Base-by-base conservation (phyloP, 345 rosid genomes). In the Citrus unshiu region DNA sequence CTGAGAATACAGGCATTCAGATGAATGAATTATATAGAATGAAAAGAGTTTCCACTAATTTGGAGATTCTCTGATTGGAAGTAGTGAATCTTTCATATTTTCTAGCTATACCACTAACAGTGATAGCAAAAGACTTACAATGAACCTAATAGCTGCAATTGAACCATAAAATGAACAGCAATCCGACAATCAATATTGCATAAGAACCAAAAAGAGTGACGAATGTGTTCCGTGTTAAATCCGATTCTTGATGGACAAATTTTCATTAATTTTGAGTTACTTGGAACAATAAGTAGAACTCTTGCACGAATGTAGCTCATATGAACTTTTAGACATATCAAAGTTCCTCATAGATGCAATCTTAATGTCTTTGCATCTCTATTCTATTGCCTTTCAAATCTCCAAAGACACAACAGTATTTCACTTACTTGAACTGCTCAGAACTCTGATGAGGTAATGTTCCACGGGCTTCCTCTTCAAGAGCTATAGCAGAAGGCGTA, bases 381-480 rank as follows among this genome's bases (percentile, higher is more conserved):
- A 29, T 51, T 27, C 25, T n/a, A 13, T 70, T 70, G 25, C 46
- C 58, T 18, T 54, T 54, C 7, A 32, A n/a, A 32, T 22, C 9
- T 32, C 32, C 6, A 74, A 40, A 25, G 18, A 39, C 16, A 43
- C 8, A 21, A 62, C 14, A 62, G 49, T 30, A 70, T 4, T 24
- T 71, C 5, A 35, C 83, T 79, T 81, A 79, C 87, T 68, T 79
- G 73, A 66, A 84, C 59, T 79, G 87, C 59, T 79, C 61, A 67
- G 63, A 68, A 72, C 64, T 34, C 71, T 22, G 56, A 39, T 77
- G 64, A 37, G 49, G 79, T 37, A 77, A 58, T 46, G 68, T 39
- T 63, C 74, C 78, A 21, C 1, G 43, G 34, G 70, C 71, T 76
- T 81, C 82, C 70, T 71, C 80, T 71, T 74, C 84, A 64, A n/a